Conservation (phyloP, 192 early-diverging fungal species). For the Coemansia sp. region DNA sequence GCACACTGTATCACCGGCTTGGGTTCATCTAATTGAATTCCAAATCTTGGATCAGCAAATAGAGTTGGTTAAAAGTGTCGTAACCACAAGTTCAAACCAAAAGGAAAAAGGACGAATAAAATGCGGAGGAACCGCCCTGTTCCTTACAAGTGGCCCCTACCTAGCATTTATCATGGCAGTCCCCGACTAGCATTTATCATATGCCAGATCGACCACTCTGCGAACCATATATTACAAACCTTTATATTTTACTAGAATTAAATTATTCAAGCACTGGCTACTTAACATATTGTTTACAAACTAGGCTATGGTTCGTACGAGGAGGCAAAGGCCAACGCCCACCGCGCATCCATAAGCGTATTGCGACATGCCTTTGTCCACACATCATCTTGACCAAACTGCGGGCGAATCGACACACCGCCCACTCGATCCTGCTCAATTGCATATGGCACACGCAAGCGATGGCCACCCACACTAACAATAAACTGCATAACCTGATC, state of each 20-base stretch:
- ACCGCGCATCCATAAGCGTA: conserved; percentile 86
- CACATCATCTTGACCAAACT: conserved; percentile 87
- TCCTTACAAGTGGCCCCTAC: too few species aligned
- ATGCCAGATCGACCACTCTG: neutral
- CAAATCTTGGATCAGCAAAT: neutral
- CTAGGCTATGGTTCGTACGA: conserved; percentile 17
- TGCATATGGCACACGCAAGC: conserved; percentile 79
- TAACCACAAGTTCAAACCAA: too few species aligned
- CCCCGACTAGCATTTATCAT: too few species aligned
- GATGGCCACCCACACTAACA: conserved; percentile 64
- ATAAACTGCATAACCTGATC: conserved; percentile 85
- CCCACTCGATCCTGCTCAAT: conserved; percentile 90
- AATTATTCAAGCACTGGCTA: too few species aligned
- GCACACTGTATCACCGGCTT: conserved; percentile 53
- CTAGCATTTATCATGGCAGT: too few species aligned
- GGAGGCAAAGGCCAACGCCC: conserved; percentile 76
- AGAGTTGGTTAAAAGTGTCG: too few species aligned
- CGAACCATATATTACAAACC: too few species aligned
- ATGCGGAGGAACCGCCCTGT: too few species aligned
- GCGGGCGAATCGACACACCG: conserved; percentile 74
- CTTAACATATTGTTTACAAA: neutral
- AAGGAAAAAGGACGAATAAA: too few species aligned
- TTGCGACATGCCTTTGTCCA: conserved; percentile 93
- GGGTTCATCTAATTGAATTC: conserved; percentile 25
- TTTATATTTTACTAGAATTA: too few species aligned